Evolutionary conservation across 192 early-diverging fungal species (phyloP), one percentile per base, ranked within the genome.

Genomic region (Podila epigama): DNA sequence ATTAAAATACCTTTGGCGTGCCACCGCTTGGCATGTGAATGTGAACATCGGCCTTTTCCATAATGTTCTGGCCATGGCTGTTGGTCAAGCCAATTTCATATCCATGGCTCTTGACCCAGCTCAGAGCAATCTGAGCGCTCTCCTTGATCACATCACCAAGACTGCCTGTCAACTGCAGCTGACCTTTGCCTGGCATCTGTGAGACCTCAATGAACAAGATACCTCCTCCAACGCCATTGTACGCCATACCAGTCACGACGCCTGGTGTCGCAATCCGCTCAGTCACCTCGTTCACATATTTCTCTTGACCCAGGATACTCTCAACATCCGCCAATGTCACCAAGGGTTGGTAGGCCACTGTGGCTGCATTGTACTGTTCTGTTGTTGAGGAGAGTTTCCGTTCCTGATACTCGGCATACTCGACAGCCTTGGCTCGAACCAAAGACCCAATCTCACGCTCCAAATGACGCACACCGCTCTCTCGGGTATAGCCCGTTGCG

Each of bases 61-160:
- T 86, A 18, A 90, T 56, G 32, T 83, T 84, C 3, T 73, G 75
- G 18, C 75, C 73, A 13, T 70, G 42, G 1, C 63, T 67, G 5
- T 66, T 66, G 4, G 85, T 83, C 13, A 92, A 60, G 7, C 87
- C 83, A 15, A 94, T 79, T 16, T 81, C 54, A 51, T 81, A 75
- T 16, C 89, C 85, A 73, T 94, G 90, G 9, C 89, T 63, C 53
- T 91, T 89, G 18, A 94, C 91, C 90, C 89, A 95, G 18, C 91
- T 87, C n/a, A 94, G 63, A 5, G 87, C 91, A 51, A 96, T 85
- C 64, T 88, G 83, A 4, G 91, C 89, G 39, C 91, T 93, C 70
- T 96, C 94, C 75, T 92, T 92, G 59, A 96, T 93, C 4, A 96
- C 94, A 60, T 93, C 89, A 0, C 94, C 94, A 0, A 96, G 63